Base-by-base conservation (phyloP, 73 alveolate genomes). In the Paramecium primaurelia region DNA sequence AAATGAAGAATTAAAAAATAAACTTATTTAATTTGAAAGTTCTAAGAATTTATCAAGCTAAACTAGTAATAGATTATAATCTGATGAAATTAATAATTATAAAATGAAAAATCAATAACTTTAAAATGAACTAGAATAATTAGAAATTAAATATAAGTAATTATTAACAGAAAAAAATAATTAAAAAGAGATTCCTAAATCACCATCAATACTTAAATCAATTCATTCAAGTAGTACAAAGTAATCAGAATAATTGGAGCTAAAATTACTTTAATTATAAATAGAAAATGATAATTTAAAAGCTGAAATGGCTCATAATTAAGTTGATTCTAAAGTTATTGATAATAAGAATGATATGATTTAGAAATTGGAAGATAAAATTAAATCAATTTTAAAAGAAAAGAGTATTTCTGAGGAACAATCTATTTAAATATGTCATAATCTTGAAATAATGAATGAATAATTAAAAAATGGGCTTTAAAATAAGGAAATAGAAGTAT, bases 301-400 rank as follows among this genome's bases (percentile, higher is more conserved):
- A 47, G 71, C 91, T 1, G 91, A 80, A 26, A 80, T 80, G 91
- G 91, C 91, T 18, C 91, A 80, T 80, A 80, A 18, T 25, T 47
- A 45, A 80, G 91, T 80, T 4, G 91, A 80, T 20, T 42, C 77
- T 12, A 80, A 47, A 47, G 91, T 64, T 0, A 80, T 80, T 3
- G 91, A 80, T 16, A 80, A n/a, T 25, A 80, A 80, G 8, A 80
- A 80, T 80, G 91, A 80, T 26, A 80, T 80, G 91, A 80, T 80
- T 25, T 28, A 20, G 18, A 80, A 49, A 80, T 80, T 80, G 16
- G 91, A 80, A 44, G 91, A 80, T 3, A 80, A 80, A 49, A 49
- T 80, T 4, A 80, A 80, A 80, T 49, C 47, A 45, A 44, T 80
- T 25, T 12, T 80, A 49, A 80, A 49, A 80, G 91, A 80, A 64